Evolutionary conservation across 2,329 filamentous ascomycete genomes (phyloP).

Genomic region (Cephalotrichum gorgonifer): DNA sequence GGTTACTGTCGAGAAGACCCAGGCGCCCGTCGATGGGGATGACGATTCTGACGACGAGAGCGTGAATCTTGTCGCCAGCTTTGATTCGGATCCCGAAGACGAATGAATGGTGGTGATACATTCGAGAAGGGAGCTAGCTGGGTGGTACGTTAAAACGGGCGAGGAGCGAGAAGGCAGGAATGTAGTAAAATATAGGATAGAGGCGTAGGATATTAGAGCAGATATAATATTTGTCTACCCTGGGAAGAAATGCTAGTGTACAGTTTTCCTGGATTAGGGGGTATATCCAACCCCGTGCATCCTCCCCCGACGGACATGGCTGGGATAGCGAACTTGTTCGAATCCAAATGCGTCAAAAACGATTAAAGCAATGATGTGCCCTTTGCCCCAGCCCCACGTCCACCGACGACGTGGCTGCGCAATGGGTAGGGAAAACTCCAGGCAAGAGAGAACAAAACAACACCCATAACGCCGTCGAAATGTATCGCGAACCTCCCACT

Average conservation of each 20-base stretch:
- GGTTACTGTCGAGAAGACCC: not conserved
- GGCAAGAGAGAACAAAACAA: no score
- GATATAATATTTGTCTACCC: not conserved
- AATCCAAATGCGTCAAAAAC: no score
- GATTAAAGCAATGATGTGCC: no score
- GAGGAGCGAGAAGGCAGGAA: not conserved
- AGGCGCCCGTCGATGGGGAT: constrained; percentile 12
- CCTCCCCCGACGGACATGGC: not conserved
- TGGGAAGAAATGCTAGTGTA: not conserved
- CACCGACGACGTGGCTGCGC: no score
- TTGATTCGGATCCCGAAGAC: constrained; percentile 37
- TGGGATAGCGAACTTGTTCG: not conserved
- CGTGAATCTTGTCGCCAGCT: constrained; percentile 25
- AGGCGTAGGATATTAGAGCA: not conserved
- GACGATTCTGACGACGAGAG: constrained; percentile 39
- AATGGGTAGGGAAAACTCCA: no score
- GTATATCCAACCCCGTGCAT: not conserved
- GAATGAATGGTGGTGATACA: constrained; percentile 33
- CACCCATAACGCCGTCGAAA: no score
- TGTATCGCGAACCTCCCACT: no score
- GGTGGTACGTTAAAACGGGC: no score
- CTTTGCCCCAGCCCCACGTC: no score
- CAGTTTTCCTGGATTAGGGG: not conserved
- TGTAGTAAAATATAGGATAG: not conserved
- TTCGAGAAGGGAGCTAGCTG: no score